phyloP scores from a whole-genome alignment of 306 rosid genomes.

The Canavalia gladiata region DNA sequence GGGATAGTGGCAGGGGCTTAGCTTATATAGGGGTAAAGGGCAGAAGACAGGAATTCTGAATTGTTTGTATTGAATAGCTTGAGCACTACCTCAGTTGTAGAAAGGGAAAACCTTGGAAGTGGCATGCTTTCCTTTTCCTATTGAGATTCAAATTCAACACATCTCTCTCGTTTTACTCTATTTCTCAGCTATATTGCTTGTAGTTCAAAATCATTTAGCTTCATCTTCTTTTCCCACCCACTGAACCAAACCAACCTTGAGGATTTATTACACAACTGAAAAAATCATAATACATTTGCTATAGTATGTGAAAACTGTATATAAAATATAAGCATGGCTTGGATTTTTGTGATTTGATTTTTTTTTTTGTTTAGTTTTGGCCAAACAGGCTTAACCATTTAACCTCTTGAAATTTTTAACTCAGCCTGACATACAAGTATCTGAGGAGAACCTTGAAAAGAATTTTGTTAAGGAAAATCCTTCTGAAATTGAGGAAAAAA shows the following conservation, averaged over 20 bases:
- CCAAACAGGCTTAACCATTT: constrained; percentile 16
- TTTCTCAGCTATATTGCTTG: constrained; percentile 24
- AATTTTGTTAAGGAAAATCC: constrained; percentile 54
- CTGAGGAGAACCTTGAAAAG: constrained; percentile 56
- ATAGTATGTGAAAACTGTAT: constrained; percentile 31
- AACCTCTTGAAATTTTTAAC: constrained; percentile 48
- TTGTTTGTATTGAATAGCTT: neutral
- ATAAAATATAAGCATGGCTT: neutral
- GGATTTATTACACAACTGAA: constrained; percentile 2
- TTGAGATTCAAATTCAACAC: neutral
- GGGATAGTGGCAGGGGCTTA: neutral
- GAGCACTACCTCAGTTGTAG: neutral
- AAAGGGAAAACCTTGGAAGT: neutral
- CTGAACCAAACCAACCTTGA: constrained; percentile 8
- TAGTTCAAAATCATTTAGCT: constrained; percentile 17
- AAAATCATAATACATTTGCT: constrained; percentile 30
- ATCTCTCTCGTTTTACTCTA: neutral
- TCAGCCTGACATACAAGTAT: constrained; percentile 61
- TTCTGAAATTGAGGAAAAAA: constrained; percentile 59
- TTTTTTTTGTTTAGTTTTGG: neutral
- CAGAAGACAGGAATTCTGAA: neutral
- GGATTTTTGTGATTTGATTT: constrained; percentile 2
- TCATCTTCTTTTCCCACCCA: neutral
- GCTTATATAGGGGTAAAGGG: neutral
- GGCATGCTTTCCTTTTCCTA: neutral